A percentile compares a stretch with the other conserved stretches of the same genome.
These are phyloP conservation scores for Apophysomyces elegans DNA, from an alignment of 371 early-diverging fungal species.

Conservation along the genomic window DNA sequence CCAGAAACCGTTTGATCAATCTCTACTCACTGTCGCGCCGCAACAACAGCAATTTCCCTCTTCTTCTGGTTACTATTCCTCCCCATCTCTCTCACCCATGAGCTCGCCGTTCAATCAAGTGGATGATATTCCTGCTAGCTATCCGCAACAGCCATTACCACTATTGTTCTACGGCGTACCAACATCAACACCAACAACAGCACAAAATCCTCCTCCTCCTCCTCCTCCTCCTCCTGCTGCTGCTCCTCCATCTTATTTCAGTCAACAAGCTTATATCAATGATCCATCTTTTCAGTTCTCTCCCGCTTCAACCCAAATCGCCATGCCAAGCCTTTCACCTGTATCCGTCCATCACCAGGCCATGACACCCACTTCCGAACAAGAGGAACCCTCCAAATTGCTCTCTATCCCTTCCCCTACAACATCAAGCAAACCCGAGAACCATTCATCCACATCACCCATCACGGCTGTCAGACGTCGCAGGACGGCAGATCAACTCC, in stretches of 20 bases:
- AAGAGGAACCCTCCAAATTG: constrained; percentile 5
- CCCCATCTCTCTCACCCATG: constrained; percentile 3
- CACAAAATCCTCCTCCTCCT: constrained; percentile 2
- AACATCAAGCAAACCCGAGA: background rate
- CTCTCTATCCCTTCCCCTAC: background rate
- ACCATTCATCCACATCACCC: background rate
- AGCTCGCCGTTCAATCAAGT: constrained; percentile 8
- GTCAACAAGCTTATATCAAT: background rate
- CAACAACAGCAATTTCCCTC: background rate
- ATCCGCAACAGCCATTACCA: background rate
- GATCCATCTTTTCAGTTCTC: constrained; percentile 4
- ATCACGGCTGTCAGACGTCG: constrained; percentile 11
- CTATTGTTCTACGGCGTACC: background rate
- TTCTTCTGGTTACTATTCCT: background rate
- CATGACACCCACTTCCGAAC: background rate
- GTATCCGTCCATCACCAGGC: constrained; percentile 5
- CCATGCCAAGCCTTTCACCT: background rate
- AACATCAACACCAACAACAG: background rate
- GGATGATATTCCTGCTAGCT: background rate
- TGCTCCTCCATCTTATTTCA: too few relatives aligned
- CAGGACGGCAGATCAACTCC: constrained; percentile 20
- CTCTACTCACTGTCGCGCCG: constrained; percentile 2
- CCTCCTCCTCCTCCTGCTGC: background rate
- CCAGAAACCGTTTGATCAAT: constrained; percentile 19
- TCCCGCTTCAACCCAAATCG: background rate